A percentile compares a stretch with the other conserved stretches of the same genome.
These are phyloP conservation scores for Fusarium longipes DNA, from an alignment of 2,329 filamentous ascomycete species.

Conservation along the genomic window DNA sequence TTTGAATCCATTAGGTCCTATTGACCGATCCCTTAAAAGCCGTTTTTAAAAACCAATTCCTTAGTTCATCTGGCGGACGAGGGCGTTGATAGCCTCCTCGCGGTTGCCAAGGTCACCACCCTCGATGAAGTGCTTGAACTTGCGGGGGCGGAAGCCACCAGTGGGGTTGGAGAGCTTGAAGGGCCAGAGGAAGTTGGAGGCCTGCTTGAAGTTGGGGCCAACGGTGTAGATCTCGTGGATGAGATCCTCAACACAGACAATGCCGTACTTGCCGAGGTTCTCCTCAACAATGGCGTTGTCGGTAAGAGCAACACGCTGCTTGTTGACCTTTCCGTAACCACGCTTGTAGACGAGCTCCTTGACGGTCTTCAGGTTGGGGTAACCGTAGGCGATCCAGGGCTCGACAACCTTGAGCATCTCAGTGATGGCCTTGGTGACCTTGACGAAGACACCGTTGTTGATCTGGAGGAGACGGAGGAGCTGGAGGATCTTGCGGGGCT, in stretches of 20 bases:
- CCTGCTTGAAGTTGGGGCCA: slow-evolving; percentile 99
- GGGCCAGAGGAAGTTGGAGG: slow-evolving; percentile 99
- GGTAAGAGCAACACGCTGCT: slow-evolving; percentile 95
- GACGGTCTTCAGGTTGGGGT: slow-evolving; percentile 99
- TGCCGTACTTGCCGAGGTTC: slow-evolving; percentile 96
- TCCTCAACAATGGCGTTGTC: slow-evolving; percentile 99
- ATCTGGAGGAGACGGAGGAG: slow-evolving; percentile 99
- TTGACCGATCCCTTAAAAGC: slow-evolving; percentile 45
- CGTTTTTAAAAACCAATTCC: slow-evolving; percentile 28
- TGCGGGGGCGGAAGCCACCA: slow-evolving; percentile 94
- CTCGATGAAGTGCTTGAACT: slow-evolving; percentile 99
- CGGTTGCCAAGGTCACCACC: slow-evolving; percentile 99
- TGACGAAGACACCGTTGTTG: slow-evolving; percentile 99
- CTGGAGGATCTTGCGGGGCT: slow-evolving; percentile 99
- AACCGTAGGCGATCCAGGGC: slow-evolving; percentile 99
- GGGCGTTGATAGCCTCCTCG: slow-evolving; percentile 96
- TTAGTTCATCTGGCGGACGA: slow-evolving; percentile 99
- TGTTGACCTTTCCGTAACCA: slow-evolving; percentile 98
- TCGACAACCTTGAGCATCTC: slow-evolving; percentile 99
- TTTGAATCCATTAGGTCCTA: slow-evolving; percentile 47
- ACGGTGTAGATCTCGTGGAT: slow-evolving; percentile 99
- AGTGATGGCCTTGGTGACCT: slow-evolving; percentile 94
- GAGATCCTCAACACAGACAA: slow-evolving; percentile 99
- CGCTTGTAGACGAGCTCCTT: slow-evolving; percentile 99
- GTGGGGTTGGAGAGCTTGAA: slow-evolving; percentile 99